Evolutionary conservation across 2,329 filamentous ascomycete genomes (phyloP).

Genomic region (Acrocalymma vagum): DNA sequence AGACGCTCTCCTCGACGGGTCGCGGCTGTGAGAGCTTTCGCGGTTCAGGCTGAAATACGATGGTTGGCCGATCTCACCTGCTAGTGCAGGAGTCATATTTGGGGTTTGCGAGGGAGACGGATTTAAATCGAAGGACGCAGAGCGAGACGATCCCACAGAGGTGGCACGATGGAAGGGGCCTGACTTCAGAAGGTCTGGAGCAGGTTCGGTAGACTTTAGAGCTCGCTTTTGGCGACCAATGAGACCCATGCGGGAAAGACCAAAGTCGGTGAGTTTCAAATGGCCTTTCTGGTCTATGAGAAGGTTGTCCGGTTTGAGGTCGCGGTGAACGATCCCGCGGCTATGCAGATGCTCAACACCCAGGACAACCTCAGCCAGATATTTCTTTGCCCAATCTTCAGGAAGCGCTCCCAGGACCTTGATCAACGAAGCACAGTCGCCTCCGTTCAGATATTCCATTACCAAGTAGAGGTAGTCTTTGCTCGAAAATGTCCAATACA

Average conservation of each 20-base stretch:
- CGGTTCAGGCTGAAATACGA: conserved; percentile 89
- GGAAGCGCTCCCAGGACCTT: conserved; percentile 91
- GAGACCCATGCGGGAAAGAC: conserved; percentile 94
- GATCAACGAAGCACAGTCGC: conserved; percentile 95
- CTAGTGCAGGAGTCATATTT: conserved; percentile 81
- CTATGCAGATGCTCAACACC: conserved; percentile 96
- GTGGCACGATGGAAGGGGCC: conserved; percentile 87
- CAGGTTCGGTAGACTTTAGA: conserved; percentile 81
- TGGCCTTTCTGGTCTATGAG: conserved; percentile 97
- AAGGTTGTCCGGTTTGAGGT: conserved; percentile 96
- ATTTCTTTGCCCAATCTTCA: conserved; percentile 98
- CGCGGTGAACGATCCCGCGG: conserved; percentile 93
- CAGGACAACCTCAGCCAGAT: conserved; percentile 94
- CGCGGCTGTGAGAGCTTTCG: conserved; percentile 64
- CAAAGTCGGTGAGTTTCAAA: conserved; percentile 96
- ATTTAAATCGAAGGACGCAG: conserved; percentile 87
- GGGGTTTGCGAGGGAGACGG: conserved; percentile 87
- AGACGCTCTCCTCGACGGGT: conserved; percentile 73
- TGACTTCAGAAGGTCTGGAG: conserved; percentile 89
- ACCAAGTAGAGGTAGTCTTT: conserved; percentile 98
- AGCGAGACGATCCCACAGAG: conserved; percentile 89
- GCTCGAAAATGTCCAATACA: conserved; percentile 99
- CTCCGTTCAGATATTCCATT: conserved; percentile 98
- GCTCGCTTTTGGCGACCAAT: conserved; percentile 96
- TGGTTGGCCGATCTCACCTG: conserved; percentile 76